phyloP scores from a whole-genome alignment of 768 basidiomycete genomes.

The Mycena rebaudengoi region DNA sequence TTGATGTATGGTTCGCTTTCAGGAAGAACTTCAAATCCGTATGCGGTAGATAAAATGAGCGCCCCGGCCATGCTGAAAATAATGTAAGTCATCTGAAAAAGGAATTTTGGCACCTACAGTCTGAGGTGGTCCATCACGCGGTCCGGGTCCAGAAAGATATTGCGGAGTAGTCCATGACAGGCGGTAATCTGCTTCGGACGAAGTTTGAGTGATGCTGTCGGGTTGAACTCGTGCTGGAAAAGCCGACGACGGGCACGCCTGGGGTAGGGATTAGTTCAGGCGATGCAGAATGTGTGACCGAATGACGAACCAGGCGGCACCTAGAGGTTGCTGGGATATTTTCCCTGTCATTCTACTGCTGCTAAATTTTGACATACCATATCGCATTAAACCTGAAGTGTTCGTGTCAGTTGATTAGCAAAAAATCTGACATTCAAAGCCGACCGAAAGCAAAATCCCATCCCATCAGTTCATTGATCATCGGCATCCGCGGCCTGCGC shows the following conservation, averaged over 20 bases:
- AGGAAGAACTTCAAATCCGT: conserved; percentile 34
- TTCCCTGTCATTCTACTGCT: conserved; percentile 28
- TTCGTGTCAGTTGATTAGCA: no score
- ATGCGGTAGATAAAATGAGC: conserved; percentile 32
- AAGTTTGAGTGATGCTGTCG: conserved; percentile 25
- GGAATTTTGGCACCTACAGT: conserved; percentile 30
- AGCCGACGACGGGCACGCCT: conserved; percentile 34
- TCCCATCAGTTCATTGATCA: no score
- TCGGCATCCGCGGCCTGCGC: no score
- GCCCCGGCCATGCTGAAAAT: conserved; percentile 32
- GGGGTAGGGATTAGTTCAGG: no score
- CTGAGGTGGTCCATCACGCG: conserved; percentile 35
- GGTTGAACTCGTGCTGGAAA: conserved; percentile 33
- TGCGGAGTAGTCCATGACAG: conserved; percentile 30
- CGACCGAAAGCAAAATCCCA: no score
- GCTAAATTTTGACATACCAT: conserved; percentile 15
- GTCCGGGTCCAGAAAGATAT: conserved; percentile 32
- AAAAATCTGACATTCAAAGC: no score
- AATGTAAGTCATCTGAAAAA: not conserved
- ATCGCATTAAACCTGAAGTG: conserved; percentile 24
- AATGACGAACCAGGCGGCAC: no score
- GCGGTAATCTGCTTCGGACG: conserved; percentile 30
- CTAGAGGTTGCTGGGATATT: conserved; percentile 28
- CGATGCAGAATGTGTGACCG: not conserved
- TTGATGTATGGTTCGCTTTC: conserved; percentile 36